These are phyloP conservation scores for Lolium perenne DNA, from an alignment of 176 grass and related monocot species.

Conservation along the genomic window DNA sequence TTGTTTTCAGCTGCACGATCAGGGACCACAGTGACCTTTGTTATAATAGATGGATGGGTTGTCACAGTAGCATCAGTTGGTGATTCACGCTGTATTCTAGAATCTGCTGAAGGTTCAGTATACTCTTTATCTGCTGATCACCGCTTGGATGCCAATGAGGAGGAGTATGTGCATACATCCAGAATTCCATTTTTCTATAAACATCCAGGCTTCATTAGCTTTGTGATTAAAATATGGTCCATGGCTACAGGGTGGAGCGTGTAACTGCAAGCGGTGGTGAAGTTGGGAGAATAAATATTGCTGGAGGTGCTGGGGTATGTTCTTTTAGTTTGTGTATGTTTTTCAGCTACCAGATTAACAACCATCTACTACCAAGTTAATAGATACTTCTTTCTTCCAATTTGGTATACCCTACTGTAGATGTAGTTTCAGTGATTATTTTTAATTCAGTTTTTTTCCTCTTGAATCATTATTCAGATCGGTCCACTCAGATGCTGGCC, in stretches of 20 bases:
- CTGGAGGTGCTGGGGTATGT: constrained; percentile 81
- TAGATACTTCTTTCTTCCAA: neutral
- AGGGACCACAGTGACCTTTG: constrained; percentile 91
- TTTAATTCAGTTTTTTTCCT: constrained; percentile 33
- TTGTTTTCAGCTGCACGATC: constrained; percentile 75
- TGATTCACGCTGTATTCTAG: constrained; percentile 90
- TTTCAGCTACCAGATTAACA: constrained; percentile 31
- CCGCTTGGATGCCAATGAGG: constrained; percentile 81
- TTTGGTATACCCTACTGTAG: constrained; percentile 24
- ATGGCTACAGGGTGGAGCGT: constrained; percentile 72
- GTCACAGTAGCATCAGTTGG: constrained; percentile 92
- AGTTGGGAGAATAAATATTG: constrained; percentile 93
- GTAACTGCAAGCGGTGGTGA: constrained; percentile 89
- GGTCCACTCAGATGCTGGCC: constrained; percentile 99
- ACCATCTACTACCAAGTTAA: constrained; percentile 2
- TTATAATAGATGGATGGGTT: constrained; percentile 97
- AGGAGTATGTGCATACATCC: constrained; percentile 68
- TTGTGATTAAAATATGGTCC: constrained; percentile 37
- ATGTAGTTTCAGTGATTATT: constrained; percentile 27
- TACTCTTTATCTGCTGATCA: constrained; percentile 88
- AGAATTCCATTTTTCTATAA: constrained; percentile 4
- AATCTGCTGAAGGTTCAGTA: constrained; percentile 85
- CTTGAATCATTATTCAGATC: constrained; percentile 64
- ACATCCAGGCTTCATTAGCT: constrained; percentile 24
- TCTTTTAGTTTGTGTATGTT: constrained; percentile 33